Conservation (phyloP, 139 green algal genomes). For the Ulvella scutata region DNA sequence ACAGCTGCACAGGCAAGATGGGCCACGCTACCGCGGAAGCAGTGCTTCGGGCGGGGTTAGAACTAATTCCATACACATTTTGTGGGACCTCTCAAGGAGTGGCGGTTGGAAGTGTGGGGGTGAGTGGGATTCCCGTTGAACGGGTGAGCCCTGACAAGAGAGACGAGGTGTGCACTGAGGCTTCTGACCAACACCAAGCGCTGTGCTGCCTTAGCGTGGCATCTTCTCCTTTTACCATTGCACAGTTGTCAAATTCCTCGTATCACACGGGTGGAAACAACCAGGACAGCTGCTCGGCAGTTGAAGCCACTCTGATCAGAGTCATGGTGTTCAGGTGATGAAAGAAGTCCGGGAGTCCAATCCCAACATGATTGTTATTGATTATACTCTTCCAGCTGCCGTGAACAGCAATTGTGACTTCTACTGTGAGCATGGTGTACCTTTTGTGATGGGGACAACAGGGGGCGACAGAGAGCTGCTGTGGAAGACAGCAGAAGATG, state of each 20-base stretch:
- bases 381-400: slow-evolving; percentile 83
- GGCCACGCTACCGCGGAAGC: slow-evolving; percentile 71
- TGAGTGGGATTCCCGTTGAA: slow-evolving; percentile 41
- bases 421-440: slow-evolving; percentile 61
- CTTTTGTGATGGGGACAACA: slow-evolving; percentile 98
- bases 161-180: slow-evolving; percentile 22
- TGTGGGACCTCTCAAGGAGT: slow-evolving; percentile 31
- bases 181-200: no score
- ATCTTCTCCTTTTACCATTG: no score
- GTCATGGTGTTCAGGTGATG: slow-evolving; percentile 14
- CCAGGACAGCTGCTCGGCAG: no score
- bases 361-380: slow-evolving; percentile 76
- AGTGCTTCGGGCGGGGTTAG: slow-evolving; percentile 48
- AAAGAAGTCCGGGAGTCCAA: slow-evolving; percentile 23
- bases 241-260: no score
- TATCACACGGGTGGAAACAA: no score
- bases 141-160: slow-evolving; percentile 26
- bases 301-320: no score
- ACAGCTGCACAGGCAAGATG: slow-evolving; percentile 86
- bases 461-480: slow-evolving; percentile 81
- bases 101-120: slow-evolving; percentile 41
- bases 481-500: slow-evolving; percentile 17
- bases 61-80: slow-evolving; percentile 71
- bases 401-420: slow-evolving; percentile 83
- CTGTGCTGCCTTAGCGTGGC: no score